Percentiles rank a stretch among this genome's conserved stretches.
Conservation (phyloP, 2,329 filamentous ascomycete genomes). For the Phyllosticta paracitricarpa region DNA sequence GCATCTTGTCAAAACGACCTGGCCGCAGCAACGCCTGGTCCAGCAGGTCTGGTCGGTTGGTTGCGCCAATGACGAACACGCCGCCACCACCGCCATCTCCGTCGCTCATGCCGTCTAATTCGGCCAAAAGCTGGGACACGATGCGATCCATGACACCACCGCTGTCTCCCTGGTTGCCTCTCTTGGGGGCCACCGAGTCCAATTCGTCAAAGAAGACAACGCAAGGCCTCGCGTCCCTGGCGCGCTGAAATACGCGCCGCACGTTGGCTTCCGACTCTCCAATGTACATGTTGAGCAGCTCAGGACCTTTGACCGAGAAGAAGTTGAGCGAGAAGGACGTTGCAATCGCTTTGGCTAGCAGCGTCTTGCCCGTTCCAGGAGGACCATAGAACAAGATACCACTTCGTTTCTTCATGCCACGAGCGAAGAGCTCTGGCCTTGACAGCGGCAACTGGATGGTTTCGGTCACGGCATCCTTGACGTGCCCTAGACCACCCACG, state of each 20-base stretch:
- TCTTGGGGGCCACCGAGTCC: conserved; percentile 88
- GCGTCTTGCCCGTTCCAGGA: conserved; percentile 81
- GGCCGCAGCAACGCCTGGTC: conserved; percentile 84
- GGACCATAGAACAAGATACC: conserved; percentile 89
- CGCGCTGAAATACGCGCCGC: conserved; percentile 76
- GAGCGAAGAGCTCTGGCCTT: conserved; percentile 85
- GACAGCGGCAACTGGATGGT: conserved; percentile 91
- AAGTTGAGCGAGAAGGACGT: conserved; percentile 93
- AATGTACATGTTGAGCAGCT: conserved; percentile 92
- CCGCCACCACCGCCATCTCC: conserved; percentile 68
- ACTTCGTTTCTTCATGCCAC: conserved; percentile 95
- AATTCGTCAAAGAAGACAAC: conserved; percentile 92
- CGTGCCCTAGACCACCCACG: conserved; percentile 82
- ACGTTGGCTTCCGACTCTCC: conserved; percentile 91
- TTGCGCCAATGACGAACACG: conserved; percentile 94
- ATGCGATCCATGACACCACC: conserved; percentile 98
- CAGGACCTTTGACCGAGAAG: conserved; percentile 86
- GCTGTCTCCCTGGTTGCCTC: conserved; percentile 93
- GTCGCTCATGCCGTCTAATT: conserved; percentile 95
- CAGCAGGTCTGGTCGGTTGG: conserved; percentile 85
- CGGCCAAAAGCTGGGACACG: conserved; percentile 85
- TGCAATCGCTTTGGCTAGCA: conserved; percentile 87
- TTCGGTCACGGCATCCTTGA: conserved; percentile 95
- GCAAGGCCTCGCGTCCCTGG: conserved; percentile 74
- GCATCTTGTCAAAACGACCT: conserved; percentile 95